Evolutionary conservation across 345 rosid genomes (phyloP), one percentile per base, ranked within the genome.

Genomic region (Citrus trifoliata): DNA sequence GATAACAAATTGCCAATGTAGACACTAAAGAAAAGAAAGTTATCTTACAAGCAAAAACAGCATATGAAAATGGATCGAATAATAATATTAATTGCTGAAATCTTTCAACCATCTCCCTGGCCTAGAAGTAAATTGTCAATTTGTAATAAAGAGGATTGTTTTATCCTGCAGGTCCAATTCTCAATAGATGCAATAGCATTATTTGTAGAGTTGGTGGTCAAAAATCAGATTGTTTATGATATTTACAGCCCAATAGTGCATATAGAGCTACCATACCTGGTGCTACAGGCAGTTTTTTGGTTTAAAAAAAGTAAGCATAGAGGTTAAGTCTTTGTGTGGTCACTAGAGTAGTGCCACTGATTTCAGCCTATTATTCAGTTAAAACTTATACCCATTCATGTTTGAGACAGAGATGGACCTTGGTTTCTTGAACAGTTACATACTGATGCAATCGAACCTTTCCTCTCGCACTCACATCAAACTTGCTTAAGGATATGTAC

Each of bases 291-390:
- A 68, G 72, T 38, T 38, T 22, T 22, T 40, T n/a, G 53, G 51
- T 7, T n/a, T 40, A 5, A 40, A 67, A 68, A 40, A 35, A 38
- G 21, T 13, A 27, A 12, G 72, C 19, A 10, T 13, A 24, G 22
- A 25, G 33, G 25, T 40, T 6, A 64, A 32, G 8, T 32, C n/a
- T 64, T 64, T 71, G 78, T 86, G 79, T 22, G 30, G 63, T 74
- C 63, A 62, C 37, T 21, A 55, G 28, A 32, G 40, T 32, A 18
- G 68, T 16, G 68, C 35, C 40, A 64, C 38, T 3, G 68, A 14
- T 25, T 12, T 64, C 68, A 64, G 68, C 40, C 38, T 10, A 12
- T 35, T 64, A 64, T 32, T 28, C 6, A 1, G 12, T 61, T 61
- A 10, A 25, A 24, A 8, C 65, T 61, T 25, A 61, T 0, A 25